A percentile compares a stretch with the other conserved stretches of the same genome.
Conservation (phyloP, 2,329 filamentous ascomycete species). For the Calonectria crousiana region DNA sequence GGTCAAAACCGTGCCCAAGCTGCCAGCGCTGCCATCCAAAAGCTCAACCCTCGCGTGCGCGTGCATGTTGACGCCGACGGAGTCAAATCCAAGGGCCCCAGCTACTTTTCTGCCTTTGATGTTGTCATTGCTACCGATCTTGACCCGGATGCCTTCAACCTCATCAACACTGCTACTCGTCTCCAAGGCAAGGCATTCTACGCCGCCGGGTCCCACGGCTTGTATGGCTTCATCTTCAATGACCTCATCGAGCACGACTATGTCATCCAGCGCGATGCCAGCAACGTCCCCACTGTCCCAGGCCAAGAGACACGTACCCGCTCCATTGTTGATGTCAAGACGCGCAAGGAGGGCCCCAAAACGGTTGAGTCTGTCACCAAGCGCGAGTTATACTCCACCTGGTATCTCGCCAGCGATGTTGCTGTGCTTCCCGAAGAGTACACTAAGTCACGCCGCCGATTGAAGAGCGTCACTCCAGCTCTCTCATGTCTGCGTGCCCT, state of each 20-base stretch:
- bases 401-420: constrained; percentile 83
- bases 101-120: constrained; percentile 84
- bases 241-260: constrained; percentile 94
- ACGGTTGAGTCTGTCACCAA: constrained; percentile 89
- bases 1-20: constrained; percentile 89
- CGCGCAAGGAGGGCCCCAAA: constrained; percentile 76
- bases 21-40: constrained; percentile 80
- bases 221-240: constrained; percentile 95
- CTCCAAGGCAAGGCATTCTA: constrained; percentile 87
- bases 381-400: constrained; percentile 89
- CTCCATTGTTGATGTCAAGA: constrained; percentile 77
- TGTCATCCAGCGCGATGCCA: constrained; percentile 85
- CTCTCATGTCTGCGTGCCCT: constrained; percentile 89
- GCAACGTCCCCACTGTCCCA: constrained; percentile 75
- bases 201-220: constrained; percentile 85
- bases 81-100: constrained; percentile 75
- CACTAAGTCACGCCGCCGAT: constrained; percentile 73
- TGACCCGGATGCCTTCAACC: constrained; percentile 77
- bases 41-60: constrained; percentile 89
- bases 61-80: constrained; percentile 78
- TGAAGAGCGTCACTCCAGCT: constrained; percentile 82
- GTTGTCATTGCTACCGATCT: constrained; percentile 92
- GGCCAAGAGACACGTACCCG: constrained; percentile 82
- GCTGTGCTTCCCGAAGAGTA: constrained; percentile 80
- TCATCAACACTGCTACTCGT: constrained; percentile 89